Base-by-base conservation (phyloP, 108 stramenopile genomes). In the Heterococcus sp. region DNA sequence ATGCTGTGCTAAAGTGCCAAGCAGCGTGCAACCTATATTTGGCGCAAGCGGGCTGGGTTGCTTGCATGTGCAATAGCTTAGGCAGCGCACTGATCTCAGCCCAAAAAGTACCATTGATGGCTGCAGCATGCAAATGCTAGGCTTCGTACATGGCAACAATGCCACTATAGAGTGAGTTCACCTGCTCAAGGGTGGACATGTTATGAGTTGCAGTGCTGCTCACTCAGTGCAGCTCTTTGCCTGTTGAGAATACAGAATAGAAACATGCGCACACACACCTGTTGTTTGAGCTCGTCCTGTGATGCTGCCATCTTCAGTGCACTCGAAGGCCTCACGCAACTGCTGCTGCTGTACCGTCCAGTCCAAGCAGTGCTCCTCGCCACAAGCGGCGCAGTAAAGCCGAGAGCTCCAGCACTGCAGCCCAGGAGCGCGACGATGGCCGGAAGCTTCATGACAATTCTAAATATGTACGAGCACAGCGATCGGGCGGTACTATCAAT, bases 251-350 rank as follows among this genome's bases (percentile, higher is more conserved):
- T 2, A 3, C 3, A 28, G 66, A 3, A 3, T 32, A 3, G 31
- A 67, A 29, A 5, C 2, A 29, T 67, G 66, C 3, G 32, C 5
- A 67, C 66, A 67, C 27, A n/a, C 27, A 74, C 81, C 81, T 82
- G 84, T 69, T 85, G 77, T 78, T 85, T 85, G 37, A 85, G 77
- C 77, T 85, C 84, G 38, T 85, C 84, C 76, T 85, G 84, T 37
- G 73, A 35, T 8, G 81, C 81, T 74, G 74, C 74, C 46, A 58
- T 58, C 14, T 21, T 8, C 46, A 58, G 8, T 58, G 14, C 46
- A 58, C 46, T 58, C 46, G 8, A 21, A 8, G 46, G 21, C 14
- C 46, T 21, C 46, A 58, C 14, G 46, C 14, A 58, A 21, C 46
- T 14, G 46, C 46, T 58, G 46, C 46, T 58, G 46, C 21, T 8